Evolutionary conservation across 2,329 filamentous ascomycete species (phyloP), one percentile per base, ranked within the genome.

Genomic region (Penicillium sp.): DNA sequence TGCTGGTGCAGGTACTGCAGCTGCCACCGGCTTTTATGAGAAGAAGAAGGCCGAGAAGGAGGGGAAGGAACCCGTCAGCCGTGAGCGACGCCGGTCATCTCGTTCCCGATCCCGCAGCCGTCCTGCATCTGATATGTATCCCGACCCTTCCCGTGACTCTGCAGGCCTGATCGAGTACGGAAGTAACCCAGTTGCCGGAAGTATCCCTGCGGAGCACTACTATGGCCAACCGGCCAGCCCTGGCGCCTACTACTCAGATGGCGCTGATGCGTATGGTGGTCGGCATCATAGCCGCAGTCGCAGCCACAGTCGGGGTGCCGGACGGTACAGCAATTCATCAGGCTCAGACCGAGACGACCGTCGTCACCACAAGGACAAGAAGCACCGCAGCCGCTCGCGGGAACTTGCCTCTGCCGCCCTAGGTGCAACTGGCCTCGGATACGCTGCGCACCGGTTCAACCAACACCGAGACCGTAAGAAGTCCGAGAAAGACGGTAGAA

Each of bases 131-230:
- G 60, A 68, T 10, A 60, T 61, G n/a, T 73, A 76, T 51, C 66
- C 71, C 15, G 74, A 77, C 46, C 68, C 69, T 18, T 55, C 67
- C 12, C 65, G 69, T 26, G 75, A 77, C 61, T 75, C 72, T 59
- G 73, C 78, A 63, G 78, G 75, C 53, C 70, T 86, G 69, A 84
- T 87, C 71, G 84, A 85, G 67, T 87, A 87, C 68, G 84, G 84
- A 58, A 78, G 80, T 65, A 80, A 83, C 64, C 84, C 84, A 7
- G 82, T 87, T 48, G 79, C 83, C 60, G 79, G 81, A 61, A 82
- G 82, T 61, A 76, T 77, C 42, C 75, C 72, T 20, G 63, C 73
- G 21, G 74, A 73, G 46, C 72, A 78, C 54, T 77, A 78, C 56
- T 76, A 78, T 55, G 73, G 76, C 20, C 71, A 73, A 20, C 71